These are phyloP conservation scores for Cyclotella atomus DNA, from an alignment of 108 stramenopile species.

Conservation along the genomic window DNA sequence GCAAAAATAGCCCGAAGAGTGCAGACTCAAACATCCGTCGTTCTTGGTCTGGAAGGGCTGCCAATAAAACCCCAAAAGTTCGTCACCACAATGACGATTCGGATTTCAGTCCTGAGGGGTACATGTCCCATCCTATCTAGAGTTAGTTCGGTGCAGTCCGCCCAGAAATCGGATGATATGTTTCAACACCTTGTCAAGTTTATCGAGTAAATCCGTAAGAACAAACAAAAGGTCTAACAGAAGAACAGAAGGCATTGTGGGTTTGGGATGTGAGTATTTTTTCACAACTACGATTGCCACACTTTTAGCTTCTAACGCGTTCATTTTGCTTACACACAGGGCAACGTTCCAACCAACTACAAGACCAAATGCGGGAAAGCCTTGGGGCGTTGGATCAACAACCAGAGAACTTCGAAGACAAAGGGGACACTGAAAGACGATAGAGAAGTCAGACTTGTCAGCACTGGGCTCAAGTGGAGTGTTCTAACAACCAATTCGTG, in stretches of 20 bases:
- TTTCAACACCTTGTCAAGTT: conserved; percentile 77
- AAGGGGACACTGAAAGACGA: conserved; percentile 83
- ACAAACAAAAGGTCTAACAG: conserved; percentile 58
- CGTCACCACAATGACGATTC: too few species aligned
- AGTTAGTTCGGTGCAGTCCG: conserved; percentile 51
- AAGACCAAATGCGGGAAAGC: conserved; percentile 82
- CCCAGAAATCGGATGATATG: conserved; percentile 91
- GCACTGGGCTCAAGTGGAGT: conserved; percentile 90
- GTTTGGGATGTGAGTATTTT: conserved; percentile 68
- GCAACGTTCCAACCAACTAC: conserved; percentile 68
- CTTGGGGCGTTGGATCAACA: conserved; percentile 89
- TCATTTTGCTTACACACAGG: not conserved
- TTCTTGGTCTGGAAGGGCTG: too few species aligned
- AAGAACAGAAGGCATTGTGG: conserved; percentile 69
- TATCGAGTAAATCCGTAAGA: conserved; percentile 65
- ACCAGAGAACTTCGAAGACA: conserved; percentile 84
- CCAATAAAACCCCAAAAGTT: too few species aligned
- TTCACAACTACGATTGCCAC: not conserved
- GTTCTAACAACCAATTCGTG: conserved; percentile 88
- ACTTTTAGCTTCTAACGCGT: not conserved
- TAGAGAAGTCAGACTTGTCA: conserved; percentile 73
- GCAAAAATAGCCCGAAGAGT: too few species aligned
- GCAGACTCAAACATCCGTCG: too few species aligned
- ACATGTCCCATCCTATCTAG: too few species aligned
- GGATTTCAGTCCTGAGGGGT: too few species aligned